A percentile compares a stretch with the other conserved stretches of the same genome.
These are phyloP conservation scores for Erigeron canadensis DNA, from an alignment of 129 eudicot genomes.

Conservation along the genomic window DNA sequence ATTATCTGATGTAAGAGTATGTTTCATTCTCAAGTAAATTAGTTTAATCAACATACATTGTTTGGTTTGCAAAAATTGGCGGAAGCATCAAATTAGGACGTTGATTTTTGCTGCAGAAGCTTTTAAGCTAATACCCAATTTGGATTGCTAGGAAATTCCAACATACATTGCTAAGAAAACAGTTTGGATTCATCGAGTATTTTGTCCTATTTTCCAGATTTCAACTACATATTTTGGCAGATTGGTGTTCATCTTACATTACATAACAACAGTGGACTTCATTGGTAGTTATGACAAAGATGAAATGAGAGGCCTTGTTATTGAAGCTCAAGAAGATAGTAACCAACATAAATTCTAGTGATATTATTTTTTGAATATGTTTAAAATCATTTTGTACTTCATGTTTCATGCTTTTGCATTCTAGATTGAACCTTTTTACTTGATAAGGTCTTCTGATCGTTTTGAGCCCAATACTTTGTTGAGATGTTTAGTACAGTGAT, in stretches of 20 bases:
- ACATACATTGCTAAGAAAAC: background rate
- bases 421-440: too few relatives aligned
- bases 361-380: too few relatives aligned
- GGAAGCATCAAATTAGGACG: slow-evolving; percentile 42
- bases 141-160: slow-evolving; percentile 15
- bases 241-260: slow-evolving; percentile 14
- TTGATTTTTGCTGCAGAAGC: slow-evolving; percentile 5
- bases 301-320: too few relatives aligned
- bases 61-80: slow-evolving; percentile 45
- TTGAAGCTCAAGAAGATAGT: too few relatives aligned
- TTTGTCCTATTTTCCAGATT: slow-evolving; percentile 22
- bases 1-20: background rate
- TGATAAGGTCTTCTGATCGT: too few relatives aligned
- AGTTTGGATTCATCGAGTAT: background rate
- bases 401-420: too few relatives aligned
- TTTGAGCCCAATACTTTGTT: too few relatives aligned
- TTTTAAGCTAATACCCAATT: slow-evolving; percentile 33
- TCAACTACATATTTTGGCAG: slow-evolving; percentile 14
- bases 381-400: too few relatives aligned
- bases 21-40: background rate
- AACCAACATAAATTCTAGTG: too few relatives aligned
- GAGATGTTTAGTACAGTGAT: too few relatives aligned
- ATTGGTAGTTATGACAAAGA: too few relatives aligned
- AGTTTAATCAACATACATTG: background rate
- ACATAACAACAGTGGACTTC: too few relatives aligned